Percentiles rank a stretch among this genome's conserved stretches.
Evolutionary conservation across 2,329 filamentous ascomycete genomes (phyloP).

Genomic region (Rugonectria rugulosa): DNA sequence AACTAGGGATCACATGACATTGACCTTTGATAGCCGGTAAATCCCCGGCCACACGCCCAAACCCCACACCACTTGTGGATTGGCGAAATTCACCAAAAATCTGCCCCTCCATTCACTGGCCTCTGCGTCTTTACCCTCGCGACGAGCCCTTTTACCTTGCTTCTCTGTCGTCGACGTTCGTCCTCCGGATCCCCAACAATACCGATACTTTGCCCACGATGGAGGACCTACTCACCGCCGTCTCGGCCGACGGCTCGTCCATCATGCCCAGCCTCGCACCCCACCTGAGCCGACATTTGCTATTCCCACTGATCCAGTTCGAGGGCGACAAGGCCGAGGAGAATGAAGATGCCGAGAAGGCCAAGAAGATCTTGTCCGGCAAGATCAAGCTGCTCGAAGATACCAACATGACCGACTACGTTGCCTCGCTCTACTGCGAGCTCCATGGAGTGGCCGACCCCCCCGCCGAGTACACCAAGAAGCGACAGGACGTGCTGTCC

Average conservation of each 20-base stretch:
- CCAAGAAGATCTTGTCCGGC: slow-evolving; percentile 78
- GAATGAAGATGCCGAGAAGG: slow-evolving; percentile 64
- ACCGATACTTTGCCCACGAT: slow-evolving; percentile 40
- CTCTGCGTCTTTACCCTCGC: slow-evolving; percentile 33
- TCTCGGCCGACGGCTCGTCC: slow-evolving; percentile 73
- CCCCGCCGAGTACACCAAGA: slow-evolving; percentile 86
- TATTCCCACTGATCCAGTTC: slow-evolving; percentile 97
- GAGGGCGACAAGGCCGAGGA: slow-evolving; percentile 83
- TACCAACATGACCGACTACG: slow-evolving; percentile 99
- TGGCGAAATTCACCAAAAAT: slow-evolving; percentile 53
- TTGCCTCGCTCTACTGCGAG: slow-evolving; percentile 89
- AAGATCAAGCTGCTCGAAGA: slow-evolving; percentile 95
- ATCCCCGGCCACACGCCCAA: slow-evolving; percentile 41
- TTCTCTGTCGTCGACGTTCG: slow-evolving; percentile 20
- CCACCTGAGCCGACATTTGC: slow-evolving; percentile 93
- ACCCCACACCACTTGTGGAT: slow-evolving; percentile 48
- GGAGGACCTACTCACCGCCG: slow-evolving; percentile 57
- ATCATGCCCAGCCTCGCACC: slow-evolving; percentile 89
- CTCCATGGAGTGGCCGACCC: slow-evolving; percentile 80
- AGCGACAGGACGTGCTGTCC: slow-evolving; percentile 87
- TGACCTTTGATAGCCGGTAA: slow-evolving; percentile 39
- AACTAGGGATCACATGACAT: slow-evolving; percentile 49
- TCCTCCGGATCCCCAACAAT: slow-evolving; percentile 10
- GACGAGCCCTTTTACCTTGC: slow-evolving; percentile 39
- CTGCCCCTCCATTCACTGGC: slow-evolving; percentile 49